phyloP scores from a whole-genome alignment of 179 eudicot species.

The Beta corolliflora region DNA sequence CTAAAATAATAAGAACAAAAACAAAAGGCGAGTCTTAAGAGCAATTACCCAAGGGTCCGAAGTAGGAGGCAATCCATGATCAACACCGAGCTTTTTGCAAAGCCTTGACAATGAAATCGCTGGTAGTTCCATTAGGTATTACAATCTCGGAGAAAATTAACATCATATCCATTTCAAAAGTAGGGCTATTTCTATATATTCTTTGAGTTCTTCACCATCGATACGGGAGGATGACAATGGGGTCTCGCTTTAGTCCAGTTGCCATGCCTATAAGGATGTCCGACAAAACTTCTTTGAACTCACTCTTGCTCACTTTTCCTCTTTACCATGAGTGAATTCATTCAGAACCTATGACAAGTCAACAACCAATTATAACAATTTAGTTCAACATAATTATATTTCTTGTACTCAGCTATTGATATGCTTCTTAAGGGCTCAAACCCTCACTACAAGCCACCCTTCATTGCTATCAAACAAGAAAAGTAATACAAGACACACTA shows the following conservation, averaged over 20 bases:
- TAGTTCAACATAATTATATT: background rate
- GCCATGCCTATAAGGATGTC: constrained; percentile 90
- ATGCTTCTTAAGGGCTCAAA: background rate
- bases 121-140: constrained; percentile 39
- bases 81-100: constrained; percentile 76
- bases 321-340: constrained; percentile 78
- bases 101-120: constrained; percentile 58
- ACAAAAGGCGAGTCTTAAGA: constrained; percentile 16
- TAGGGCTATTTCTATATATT: constrained; percentile 52
- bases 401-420: background rate
- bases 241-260: constrained; percentile 85
- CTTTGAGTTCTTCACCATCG: constrained; percentile 83
- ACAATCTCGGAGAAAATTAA: constrained; percentile 54
- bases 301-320: constrained; percentile 76
- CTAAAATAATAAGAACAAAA: background rate
- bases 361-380: background rate
- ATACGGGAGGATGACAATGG: constrained; percentile 87
- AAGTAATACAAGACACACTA: background rate
- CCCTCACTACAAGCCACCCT: background rate
- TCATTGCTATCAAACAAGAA: background rate
- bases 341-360: constrained; percentile 53
- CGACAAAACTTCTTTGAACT: constrained; percentile 70
- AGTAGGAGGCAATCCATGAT: constrained; percentile 88
- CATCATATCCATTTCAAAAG: constrained; percentile 62
- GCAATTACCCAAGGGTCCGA: constrained; percentile 76